Conservation (phyloP, 768 basidiomycete genomes). For the Suillus decipiens region DNA sequence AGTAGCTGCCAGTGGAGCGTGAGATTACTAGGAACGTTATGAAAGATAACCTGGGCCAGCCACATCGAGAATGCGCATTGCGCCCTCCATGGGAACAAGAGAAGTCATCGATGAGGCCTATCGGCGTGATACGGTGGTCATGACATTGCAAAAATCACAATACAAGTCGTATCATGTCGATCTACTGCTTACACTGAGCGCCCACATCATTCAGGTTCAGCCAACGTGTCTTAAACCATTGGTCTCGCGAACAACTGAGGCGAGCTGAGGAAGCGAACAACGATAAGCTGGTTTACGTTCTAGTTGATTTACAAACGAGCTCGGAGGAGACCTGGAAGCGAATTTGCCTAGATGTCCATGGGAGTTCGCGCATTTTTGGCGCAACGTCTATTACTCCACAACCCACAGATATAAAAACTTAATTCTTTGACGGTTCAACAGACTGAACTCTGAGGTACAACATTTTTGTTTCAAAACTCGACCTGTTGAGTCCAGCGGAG, state of each 20-base stretch:
- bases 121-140: neutral
- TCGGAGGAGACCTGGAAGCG: slow-evolving; percentile 6
- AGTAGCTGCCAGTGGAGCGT: no score
- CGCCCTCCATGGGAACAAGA: neutral
- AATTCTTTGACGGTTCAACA: no score
- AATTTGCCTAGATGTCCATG: no score
- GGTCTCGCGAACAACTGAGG: neutral
- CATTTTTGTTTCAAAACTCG: no score
- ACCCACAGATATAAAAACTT: no score
- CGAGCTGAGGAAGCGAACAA: slow-evolving; percentile 5
- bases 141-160: neutral
- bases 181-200: neutral
- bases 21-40: neutral
- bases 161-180: neutral
- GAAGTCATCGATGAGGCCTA: neutral
- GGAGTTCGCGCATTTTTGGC: no score
- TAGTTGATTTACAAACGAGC: neutral
- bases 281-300: neutral
- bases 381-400: no score
- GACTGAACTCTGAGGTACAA: no score
- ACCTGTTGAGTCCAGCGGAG: no score
- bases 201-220: neutral
- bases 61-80: neutral
- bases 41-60: neutral
- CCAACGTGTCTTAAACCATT: neutral